Conservation (phyloP, 192 early-diverging fungal genomes). For the Globomyces pollinis-pini region DNA sequence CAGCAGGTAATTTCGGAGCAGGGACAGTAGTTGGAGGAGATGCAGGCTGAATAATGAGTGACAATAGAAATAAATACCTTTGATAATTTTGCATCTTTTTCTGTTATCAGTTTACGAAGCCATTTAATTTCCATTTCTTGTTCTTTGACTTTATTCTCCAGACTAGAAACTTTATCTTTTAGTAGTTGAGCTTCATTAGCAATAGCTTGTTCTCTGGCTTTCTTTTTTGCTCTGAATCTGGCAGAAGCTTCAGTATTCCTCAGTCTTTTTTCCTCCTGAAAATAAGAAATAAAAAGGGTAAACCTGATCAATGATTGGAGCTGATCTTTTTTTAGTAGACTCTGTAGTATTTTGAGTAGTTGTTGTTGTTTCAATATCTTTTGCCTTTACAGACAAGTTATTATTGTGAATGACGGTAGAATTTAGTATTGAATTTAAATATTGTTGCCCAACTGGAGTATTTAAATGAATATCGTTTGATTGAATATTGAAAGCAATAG, state of each 20-base stretch:
- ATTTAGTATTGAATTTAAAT: not conserved
- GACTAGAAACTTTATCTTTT: constrained; percentile 55
- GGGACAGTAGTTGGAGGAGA: too few species aligned
- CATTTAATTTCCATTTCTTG: constrained; percentile 88
- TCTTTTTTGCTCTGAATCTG: constrained; percentile 92
- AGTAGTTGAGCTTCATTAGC: constrained; percentile 73
- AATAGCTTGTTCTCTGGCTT: constrained; percentile 79
- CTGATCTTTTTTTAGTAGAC: not conserved
- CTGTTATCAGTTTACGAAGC: constrained; percentile 76
- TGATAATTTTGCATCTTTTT: too few species aligned
- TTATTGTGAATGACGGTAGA: not conserved
- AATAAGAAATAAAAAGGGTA: too few species aligned
- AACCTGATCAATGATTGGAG: too few species aligned
- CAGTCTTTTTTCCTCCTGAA: constrained; percentile 84
- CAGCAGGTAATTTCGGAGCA: too few species aligned
- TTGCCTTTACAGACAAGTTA: not conserved
- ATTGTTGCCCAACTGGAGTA: not conserved
- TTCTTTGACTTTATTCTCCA: constrained; percentile 62
- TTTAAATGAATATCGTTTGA: not conserved
- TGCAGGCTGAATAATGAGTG: too few species aligned
- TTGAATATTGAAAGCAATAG: not conserved
- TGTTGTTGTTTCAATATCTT: not conserved
- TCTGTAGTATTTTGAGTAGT: not conserved
- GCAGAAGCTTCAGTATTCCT: constrained; percentile 94
- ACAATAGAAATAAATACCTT: too few species aligned